A percentile compares a stretch with the other conserved stretches of the same genome.
Evolutionary conservation across 768 basidiomycete species (phyloP).

Genomic region (Tulasnella sp.): DNA sequence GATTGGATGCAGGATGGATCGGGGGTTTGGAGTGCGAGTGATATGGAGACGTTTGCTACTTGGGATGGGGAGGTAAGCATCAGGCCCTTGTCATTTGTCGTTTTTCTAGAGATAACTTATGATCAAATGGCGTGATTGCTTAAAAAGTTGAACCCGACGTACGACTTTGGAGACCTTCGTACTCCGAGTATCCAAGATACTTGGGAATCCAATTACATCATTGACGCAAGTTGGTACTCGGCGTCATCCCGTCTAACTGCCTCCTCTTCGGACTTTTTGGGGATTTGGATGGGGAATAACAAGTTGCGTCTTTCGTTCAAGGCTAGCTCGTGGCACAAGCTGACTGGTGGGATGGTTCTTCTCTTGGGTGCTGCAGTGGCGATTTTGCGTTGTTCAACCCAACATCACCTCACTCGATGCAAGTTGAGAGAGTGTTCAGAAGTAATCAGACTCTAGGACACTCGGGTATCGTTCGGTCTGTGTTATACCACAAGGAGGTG

Average conservation of each 20-base stretch:
- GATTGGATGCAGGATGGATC: conserved; percentile 43
- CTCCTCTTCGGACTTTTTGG: background rate
- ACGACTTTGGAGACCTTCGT: conserved; percentile 26
- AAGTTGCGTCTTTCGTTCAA: conserved; percentile 16
- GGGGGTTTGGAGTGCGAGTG: conserved; percentile 72
- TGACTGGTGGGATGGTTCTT: background rate
- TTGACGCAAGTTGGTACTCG: conserved; percentile 23
- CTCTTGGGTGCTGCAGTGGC: conserved; percentile 15
- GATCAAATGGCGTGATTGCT: background rate
- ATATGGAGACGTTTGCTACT: conserved; percentile 89
- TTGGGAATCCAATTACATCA: conserved; percentile 29
- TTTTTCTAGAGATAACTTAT: background rate
- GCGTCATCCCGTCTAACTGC: background rate
- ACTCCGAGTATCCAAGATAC: conserved; percentile 8
- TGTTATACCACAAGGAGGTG: conserved; percentile 22
- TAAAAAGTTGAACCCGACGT: conserved; percentile 21
- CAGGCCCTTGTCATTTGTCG: background rate
- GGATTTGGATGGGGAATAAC: conserved; percentile 20
- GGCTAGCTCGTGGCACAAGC: background rate
- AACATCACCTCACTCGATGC: conserved; percentile 9
- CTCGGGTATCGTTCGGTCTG: conserved; percentile 25
- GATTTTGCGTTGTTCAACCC: conserved; percentile 22
- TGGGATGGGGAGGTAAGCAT: conserved; percentile 64
- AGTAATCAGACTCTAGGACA: conserved; percentile 19
- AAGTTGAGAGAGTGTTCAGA: conserved; percentile 18